Percentiles rank a stretch among this genome's conserved stretches.
These are phyloP conservation scores for Lasiodiplodia hormozganensis DNA, from an alignment of 2,329 filamentous ascomycete genomes.

Conservation along the genomic window DNA sequence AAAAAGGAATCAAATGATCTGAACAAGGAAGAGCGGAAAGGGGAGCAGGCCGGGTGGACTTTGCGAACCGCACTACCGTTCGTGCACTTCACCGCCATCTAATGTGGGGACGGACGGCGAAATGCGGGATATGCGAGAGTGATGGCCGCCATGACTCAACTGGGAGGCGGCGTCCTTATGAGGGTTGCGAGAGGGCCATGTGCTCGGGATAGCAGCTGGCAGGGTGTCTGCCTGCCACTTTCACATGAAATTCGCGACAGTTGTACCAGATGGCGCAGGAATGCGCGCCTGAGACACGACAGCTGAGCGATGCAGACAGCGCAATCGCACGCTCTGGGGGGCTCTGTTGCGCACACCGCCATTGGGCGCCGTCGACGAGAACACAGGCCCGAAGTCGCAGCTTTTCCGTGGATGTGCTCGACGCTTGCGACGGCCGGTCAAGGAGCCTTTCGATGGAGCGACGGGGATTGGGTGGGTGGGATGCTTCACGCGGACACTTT, in stretches of 20 bases:
- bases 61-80: constrained; percentile 22
- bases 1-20: constrained; percentile 21
- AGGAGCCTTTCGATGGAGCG: background rate
- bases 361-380: background rate
- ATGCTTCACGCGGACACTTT: constrained; percentile 1
- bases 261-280: constrained; percentile 7
- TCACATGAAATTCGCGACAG: constrained; percentile 18
- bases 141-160: constrained; percentile 10
- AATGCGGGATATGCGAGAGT: constrained; percentile 18
- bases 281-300: constrained; percentile 10
- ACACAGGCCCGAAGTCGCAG: background rate
- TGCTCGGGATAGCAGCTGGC: constrained; percentile 9
- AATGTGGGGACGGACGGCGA: constrained; percentile 25
- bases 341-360: background rate
- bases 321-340: too few relatives aligned
- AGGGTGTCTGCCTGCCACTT: background rate
- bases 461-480: background rate
- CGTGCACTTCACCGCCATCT: constrained; percentile 26
- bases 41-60: constrained; percentile 5
- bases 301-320: background rate
- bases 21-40: constrained; percentile 20
- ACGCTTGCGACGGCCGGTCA: background rate
- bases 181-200: background rate
- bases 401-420: too few relatives aligned
- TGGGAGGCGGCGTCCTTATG: background rate